Conservation (phyloP, 2,329 filamentous ascomycete genomes). For the Paecilomyces variotii region DNA sequence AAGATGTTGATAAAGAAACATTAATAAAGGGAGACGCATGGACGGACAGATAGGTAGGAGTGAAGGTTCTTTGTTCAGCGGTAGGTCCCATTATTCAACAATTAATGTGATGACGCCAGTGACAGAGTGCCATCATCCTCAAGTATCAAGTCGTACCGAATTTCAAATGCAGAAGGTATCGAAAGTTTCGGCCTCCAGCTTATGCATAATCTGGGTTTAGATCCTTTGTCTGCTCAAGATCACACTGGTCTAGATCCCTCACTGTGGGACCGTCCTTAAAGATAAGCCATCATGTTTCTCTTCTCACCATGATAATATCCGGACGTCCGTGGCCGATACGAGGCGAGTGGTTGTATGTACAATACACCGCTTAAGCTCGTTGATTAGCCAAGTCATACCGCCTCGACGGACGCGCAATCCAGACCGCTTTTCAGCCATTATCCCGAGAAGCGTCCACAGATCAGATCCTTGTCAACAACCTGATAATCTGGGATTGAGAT, state of each 20-base stretch:
- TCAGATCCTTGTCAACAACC: background rate
- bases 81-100: background rate
- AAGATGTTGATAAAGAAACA: background rate
- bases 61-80: background rate
- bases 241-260: background rate
- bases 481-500: background rate
- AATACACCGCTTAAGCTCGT: background rate
- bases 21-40: background rate
- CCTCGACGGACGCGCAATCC: background rate
- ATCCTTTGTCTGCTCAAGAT: background rate
- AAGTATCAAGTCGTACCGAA: background rate
- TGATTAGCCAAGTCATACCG: background rate
- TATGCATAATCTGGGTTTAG: background rate
- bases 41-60: background rate
- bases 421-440: background rate
- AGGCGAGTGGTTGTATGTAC: background rate
- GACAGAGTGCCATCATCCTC: background rate
- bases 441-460: background rate
- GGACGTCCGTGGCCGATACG: background rate
- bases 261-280: background rate
- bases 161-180: background rate
- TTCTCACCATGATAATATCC: background rate
- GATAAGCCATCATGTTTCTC: background rate
- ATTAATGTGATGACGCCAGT: background rate
- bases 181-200: background rate